Evolutionary conservation across 305 asterid species (phyloP), one percentile per base, ranked within the genome.

Genomic region (Fraxinus angustifolia): DNA sequence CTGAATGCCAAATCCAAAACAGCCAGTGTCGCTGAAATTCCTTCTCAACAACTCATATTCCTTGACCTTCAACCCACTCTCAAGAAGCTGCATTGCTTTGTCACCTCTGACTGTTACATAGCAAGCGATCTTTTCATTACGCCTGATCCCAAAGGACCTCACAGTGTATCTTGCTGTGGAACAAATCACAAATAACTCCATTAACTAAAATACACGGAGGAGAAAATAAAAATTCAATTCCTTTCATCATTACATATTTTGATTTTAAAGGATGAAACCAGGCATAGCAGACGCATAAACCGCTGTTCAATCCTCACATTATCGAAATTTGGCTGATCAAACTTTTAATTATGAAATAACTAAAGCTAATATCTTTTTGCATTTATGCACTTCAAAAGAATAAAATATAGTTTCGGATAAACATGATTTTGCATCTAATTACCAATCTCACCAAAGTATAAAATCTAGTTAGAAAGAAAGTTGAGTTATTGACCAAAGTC

Each of bases 51-150:
- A 58, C 68, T 58, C 68, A 19, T 58, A 58, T 58, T 58, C 68
- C 68, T 58, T 58, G 68, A 58, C 68, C 68, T 58, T 58, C 68
- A 58, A 58, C 68, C 68, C 68, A 58, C 60, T 48, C 60, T 48
- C 60, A 48, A 48, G 60, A 48, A 48, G 60, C 60, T 48, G 60
- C 60, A 48, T 48, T 14, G 60, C 60, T 48, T 48, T 48, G 7
- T 48, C 60, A 48, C 60, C 60, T 48, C 60, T 48, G 21, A 48
- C 60, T 48, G 60, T 48, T 48, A 48, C 60, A 16, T 48, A 16
- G 60, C 60, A 48, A 0, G 68, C 68, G 1, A 58, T 58, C 68
- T 58, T 58, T 58, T 58, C 68, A 58, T 58, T 58, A 58, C 68
- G 68, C 68, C 68, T 58, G 30, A 58, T 58, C 28, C 68, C 68